Evolutionary conservation across 169 alveolate species (phyloP), one percentile per base, ranked within the genome.

Genomic region (Cryptosporidium viatorum): DNA sequence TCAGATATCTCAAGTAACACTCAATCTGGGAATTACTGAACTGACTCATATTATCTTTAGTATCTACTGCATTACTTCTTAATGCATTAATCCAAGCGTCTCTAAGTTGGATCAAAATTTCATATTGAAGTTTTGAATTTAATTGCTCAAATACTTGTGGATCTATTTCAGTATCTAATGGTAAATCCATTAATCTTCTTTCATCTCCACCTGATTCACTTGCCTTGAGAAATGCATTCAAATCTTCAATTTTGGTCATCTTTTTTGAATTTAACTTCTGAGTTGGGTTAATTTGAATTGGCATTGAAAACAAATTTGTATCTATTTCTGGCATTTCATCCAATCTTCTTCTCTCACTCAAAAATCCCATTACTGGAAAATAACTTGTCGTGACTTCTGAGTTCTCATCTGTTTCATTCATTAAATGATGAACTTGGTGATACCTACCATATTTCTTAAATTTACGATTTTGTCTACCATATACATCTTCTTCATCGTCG

Each of bases 1-100:
- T 93, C 14, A 94, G 91, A 84, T 93, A 94, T 67, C 96, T 92
- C 58, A 95, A 89, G 71, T 95, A 96, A 10, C 95, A 94, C 69
- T 93, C 93, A n/a, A 96, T 91, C 75, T 95, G 96, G 18, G 93
- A 93, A 65, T 92, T 93, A 16, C 97, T 93, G 71, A 95, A 96
- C 69, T 94, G 92, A 41, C 51, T 91, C 91, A 96, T 85, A 45
- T 95, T 93, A 18, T 92, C 95, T 80, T 93, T 93, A 48, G 94
- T 52, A 52, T 93, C 86, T 33, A 94, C 93, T 37, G 95, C 93
- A 41, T 94, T 93, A 33, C 84, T 85, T 55, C 96, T 92, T 41
- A 92, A 93, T 37, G 94, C 95, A 21, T 91, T 80, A 75, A 92
- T 86, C 94, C 95, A 93, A 2, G 93, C 95, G 33, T 94, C 97